Conservation (phyloP, 805 yeast genomes). For the Saturnispora dispora region DNA sequence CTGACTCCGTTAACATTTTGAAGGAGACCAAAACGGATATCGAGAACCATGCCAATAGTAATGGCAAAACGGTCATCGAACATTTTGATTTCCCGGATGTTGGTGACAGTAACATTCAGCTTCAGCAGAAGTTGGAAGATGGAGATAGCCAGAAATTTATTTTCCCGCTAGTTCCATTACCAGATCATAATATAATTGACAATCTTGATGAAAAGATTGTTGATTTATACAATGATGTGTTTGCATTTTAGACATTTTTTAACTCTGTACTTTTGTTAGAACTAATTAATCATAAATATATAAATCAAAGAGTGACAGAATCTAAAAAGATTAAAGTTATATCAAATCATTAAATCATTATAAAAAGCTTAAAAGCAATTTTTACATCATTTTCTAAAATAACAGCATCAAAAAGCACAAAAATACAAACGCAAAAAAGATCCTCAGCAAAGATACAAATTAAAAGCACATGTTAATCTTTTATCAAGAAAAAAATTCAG, state of each 20-base stretch:
- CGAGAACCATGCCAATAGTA: background rate
- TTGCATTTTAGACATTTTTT: conserved; percentile 1
- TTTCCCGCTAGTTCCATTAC: conserved; percentile 2
- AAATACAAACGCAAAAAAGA: background rate
- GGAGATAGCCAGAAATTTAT: background rate
- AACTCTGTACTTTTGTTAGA: background rate
- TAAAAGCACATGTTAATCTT: too few species aligned
- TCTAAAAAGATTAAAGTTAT: too few species aligned
- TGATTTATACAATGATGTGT: conserved; percentile 1
- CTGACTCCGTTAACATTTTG: background rate
- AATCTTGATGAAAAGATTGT: conserved; percentile 2
- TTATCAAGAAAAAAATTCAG: too few species aligned
- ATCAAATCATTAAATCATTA: background rate
- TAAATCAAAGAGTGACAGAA: background rate
- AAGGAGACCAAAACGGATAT: background rate
- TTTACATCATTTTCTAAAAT: too few species aligned
- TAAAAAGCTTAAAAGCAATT: background rate
- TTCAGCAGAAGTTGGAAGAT: background rate
- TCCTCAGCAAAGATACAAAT: background rate
- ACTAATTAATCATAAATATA: too few species aligned
- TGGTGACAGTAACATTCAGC: background rate
- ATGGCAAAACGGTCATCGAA: background rate
- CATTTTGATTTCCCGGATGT: conserved; percentile 9
- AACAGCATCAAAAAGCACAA: background rate
- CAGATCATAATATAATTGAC: background rate